Evolutionary conservation across 1,284 basidiomycete genomes (phyloP), one percentile per base, ranked within the genome.

Genomic region (Boletellus sp.): DNA sequence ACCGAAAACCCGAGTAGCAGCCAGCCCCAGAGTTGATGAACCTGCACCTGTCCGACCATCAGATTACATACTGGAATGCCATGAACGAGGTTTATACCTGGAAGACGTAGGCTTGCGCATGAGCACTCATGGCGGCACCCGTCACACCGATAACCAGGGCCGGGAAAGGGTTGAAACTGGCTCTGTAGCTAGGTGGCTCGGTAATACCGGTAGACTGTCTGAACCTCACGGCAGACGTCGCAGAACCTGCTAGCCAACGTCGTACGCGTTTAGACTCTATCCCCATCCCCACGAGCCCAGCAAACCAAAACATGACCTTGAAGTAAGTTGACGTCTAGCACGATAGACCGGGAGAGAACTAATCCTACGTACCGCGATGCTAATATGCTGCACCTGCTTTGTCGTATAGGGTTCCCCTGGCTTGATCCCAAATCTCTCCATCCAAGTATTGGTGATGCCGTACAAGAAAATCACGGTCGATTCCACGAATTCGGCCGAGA

Each of bases 41-140:
- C 88, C 64, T 91, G 80, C 35, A 94, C 85, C 78, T 85, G 58
- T 29, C 59, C 20, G 11, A 22, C 47, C 8, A 22, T 54, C 25
- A 50, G 40, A 46, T 29, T n/a, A n/a, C n/a, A 48, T 9, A 36
- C 34, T 30, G 30, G 45, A 45, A 35, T 27, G 2, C 8, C 17
- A 20, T 20, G 20, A 2, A 4, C 27, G 25, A 5, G 2, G 9
- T 2, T 17, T 13, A 40, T 55, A 80, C 84, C 71, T 92, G 87
- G 72, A 94, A 94, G 33, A 86, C 63, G 69, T 96, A 97, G 17
- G 82, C 80, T 69, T 98, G 94, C 53, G 83, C 81, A 66, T 98
- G 94, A 0, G 92, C 91, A n/a, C 89, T 82, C 95, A 98, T 98
- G 1, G 92, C 94, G 5, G 89, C 78, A 26, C 95, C 94, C 4